Evolutionary conservation across 768 basidiomycete genomes (phyloP).

Genomic region (Roridomyces roridus): DNA sequence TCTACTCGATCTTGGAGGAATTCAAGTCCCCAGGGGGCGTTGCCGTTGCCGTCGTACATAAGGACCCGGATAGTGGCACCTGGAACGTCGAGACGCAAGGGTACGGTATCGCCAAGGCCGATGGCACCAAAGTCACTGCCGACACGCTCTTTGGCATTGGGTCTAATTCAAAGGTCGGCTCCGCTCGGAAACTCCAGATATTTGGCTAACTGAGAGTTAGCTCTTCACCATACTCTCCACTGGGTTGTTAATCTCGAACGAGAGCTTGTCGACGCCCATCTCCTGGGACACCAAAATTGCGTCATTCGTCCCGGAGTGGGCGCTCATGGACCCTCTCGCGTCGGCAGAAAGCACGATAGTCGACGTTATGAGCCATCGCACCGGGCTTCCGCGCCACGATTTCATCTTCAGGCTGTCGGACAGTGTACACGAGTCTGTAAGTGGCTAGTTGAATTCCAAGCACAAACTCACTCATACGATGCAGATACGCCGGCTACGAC

Average conservation of each 20-base stretch:
- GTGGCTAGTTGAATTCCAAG: background rate
- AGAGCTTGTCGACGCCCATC: constrained; percentile 16
- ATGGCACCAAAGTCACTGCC: constrained; percentile 18
- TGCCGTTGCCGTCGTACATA: constrained; percentile 20
- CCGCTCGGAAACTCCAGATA: background rate
- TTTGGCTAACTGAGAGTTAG: constrained; percentile 1
- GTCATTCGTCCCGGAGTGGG: constrained; percentile 27
- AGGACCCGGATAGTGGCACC: background rate
- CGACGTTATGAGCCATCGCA: constrained; percentile 35
- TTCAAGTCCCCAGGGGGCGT: constrained; percentile 26
- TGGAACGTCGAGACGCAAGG: constrained; percentile 28
- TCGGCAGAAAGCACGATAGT: constrained; percentile 28
- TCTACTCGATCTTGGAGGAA: constrained; percentile 15
- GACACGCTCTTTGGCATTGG: constrained; percentile 26
- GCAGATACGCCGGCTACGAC: constrained; percentile 25
- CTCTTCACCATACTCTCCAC: constrained; percentile 25
- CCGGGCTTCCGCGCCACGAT: constrained; percentile 34
- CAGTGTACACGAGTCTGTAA: constrained; percentile 17
- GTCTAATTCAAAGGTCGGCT: constrained; percentile 27
- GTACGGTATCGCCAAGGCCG: constrained; percentile 24
- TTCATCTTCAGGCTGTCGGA: constrained; percentile 14
- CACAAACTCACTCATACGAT: background rate
- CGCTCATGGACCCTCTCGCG: constrained; percentile 23
- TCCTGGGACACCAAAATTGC: constrained; percentile 28
- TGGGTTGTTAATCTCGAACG: constrained; percentile 26